Conservation (phyloP, 768 basidiomycete species). For the Hypsizygus marmoreus region DNA sequence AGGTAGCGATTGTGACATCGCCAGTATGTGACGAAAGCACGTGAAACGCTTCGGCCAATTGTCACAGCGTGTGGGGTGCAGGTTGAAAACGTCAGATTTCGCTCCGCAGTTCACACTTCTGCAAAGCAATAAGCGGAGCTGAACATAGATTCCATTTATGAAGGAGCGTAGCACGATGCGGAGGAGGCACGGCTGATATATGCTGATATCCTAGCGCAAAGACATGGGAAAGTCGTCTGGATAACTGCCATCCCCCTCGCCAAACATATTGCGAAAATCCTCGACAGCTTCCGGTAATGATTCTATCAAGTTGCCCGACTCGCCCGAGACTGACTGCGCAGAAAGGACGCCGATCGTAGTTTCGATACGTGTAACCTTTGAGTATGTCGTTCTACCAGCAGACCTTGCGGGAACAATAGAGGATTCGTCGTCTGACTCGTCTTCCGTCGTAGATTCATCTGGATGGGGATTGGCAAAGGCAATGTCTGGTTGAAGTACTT, state of each 20-base stretch:
- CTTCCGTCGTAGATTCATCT: slow-evolving; percentile 37
- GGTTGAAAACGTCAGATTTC: background rate
- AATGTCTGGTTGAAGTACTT: slow-evolving; percentile 11
- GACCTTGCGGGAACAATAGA: no score
- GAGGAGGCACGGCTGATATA: slow-evolving; percentile 2
- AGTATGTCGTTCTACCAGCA: no score
- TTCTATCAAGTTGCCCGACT: slow-evolving; percentile 12
- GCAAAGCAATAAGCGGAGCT: no score
- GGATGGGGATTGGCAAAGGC: no score
- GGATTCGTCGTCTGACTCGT: slow-evolving; percentile 37
- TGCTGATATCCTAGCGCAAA: slow-evolving; percentile 21
- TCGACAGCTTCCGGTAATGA: slow-evolving; percentile 40
- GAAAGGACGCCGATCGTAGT: slow-evolving; percentile 1
- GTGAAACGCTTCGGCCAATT: background rate
- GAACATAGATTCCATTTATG: no score
- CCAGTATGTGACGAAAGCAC: slow-evolving; percentile 3
- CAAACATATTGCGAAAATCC: slow-evolving; percentile 49
- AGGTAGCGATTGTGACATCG: no score
- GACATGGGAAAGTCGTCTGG: slow-evolving; percentile 44
- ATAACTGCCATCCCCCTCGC: slow-evolving; percentile 37
- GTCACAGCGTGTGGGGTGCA: slow-evolving; percentile 1
- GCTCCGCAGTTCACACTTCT: no score
- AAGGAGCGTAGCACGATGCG: slow-evolving; percentile 1
- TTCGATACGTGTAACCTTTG: no score
- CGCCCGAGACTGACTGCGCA: slow-evolving; percentile 1